Conservation (phyloP, 495 filamentous ascomycete species). For the Lasiosphaeria miniovina region DNA sequence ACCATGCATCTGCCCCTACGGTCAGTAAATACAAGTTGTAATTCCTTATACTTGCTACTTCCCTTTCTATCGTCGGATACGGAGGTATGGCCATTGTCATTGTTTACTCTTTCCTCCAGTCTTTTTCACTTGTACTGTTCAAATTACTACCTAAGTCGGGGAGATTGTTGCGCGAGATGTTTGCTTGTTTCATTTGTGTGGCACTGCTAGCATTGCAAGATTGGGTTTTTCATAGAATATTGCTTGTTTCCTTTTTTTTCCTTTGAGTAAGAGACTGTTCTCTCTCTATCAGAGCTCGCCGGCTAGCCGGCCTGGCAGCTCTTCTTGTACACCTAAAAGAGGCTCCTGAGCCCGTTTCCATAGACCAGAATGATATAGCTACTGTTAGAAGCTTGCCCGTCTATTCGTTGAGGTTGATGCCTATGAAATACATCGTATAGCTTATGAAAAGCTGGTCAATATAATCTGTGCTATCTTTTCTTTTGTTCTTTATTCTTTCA, state of each 20-base stretch:
- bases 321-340: slow-evolving; percentile 7
- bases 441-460: neutral
- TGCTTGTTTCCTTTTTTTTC: neutral
- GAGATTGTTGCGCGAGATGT: neutral
- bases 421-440: neutral
- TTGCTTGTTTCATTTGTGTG: neutral
- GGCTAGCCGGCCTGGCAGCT: neutral
- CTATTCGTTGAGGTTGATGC: neutral
- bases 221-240: slow-evolving; percentile 2
- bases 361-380: slow-evolving; percentile 10
- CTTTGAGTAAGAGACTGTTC: neutral
- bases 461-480: neutral
- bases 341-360: neutral
- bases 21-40: neutral
- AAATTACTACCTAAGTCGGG: neutral
- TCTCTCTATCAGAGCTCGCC: neutral
- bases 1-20: neutral
- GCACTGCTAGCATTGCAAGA: neutral
- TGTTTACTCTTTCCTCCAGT: neutral
- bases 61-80: too few species aligned
- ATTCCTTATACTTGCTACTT: neutral
- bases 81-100: too few species aligned
- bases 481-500: neutral
- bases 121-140: neutral
- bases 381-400: neutral